Evolutionary conservation across 2,329 filamentous ascomycete species (phyloP), one percentile per base, ranked within the genome.

Genomic region (Botrytis medusae): DNA sequence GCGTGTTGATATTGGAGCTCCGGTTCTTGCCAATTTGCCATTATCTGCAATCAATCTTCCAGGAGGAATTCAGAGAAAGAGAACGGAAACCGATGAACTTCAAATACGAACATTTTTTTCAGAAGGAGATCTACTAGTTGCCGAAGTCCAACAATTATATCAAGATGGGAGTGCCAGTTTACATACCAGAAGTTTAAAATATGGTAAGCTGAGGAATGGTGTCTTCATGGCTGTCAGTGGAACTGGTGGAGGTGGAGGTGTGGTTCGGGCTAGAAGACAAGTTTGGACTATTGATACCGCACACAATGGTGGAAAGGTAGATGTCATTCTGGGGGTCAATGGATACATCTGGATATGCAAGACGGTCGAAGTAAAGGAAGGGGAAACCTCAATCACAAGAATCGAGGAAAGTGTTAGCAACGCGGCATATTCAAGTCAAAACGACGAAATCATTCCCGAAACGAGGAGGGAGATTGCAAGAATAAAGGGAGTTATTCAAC

Each of bases 91-190:
- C 25, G 96, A 99, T 82, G 96, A 98, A 85, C 87, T 99, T 79
- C 96, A 98, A 83, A 98, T 99, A 83, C 90, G 96, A 69, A 93
- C 91, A n/a, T 99, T 98, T 83, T 98, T 99, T 84, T 91, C 92
- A 72, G 96, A 99, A 83, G 96, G 96, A 20, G 96, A 99, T 81
- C 84, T 99, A 70, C 85, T 99, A 25, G 93, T 98, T 29, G 96
- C 96, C 1, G 96, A 99, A 84, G 96, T 99, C 72, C 96, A 99
- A 86, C 89, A 90, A 78, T 86, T 99, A 72, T 93, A 94, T 82
- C 88, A 90, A 73, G 95, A 98, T 83, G 95, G 95, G 73, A 91
- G 90, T 1, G 95, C 96, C 0, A 91, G 91, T 73, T 85, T 99
- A 80, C 96, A 99, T 84, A 98, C 96, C 14, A 90, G 96, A 74